Conservation (phyloP, 192 early-diverging fungal genomes). For the Umbelopsis sp. region DNA sequence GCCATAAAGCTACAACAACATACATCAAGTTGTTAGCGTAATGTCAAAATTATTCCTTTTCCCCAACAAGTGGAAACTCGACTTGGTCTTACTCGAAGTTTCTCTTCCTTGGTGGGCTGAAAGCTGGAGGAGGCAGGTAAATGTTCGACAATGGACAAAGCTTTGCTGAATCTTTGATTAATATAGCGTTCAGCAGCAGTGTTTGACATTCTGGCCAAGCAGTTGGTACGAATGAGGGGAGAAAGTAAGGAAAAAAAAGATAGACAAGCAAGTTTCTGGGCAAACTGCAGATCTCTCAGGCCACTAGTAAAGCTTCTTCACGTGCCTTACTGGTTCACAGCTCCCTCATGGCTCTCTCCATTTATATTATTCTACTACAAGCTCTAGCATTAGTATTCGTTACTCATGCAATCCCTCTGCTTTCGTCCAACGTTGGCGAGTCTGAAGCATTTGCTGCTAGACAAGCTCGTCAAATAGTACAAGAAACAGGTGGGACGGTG, state of each 20-base stretch:
- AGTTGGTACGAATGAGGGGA: neutral
- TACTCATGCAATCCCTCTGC: neutral
- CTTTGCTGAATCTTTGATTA: conserved; percentile 38
- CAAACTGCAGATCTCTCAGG: neutral
- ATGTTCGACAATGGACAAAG: conserved; percentile 39
- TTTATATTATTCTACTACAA: neutral
- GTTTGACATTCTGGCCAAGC: conserved; percentile 16
- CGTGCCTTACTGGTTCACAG: neutral
- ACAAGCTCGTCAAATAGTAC: conserved; percentile 11
- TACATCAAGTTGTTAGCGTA: neutral
- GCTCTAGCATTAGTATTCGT: neutral
- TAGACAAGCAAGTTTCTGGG: neutral
- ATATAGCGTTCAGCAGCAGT: conserved; percentile 30
- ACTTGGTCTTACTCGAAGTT: conserved; percentile 31
- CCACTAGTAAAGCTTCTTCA: neutral
- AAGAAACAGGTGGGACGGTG: neutral
- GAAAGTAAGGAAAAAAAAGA: neutral
- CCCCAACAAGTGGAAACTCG: neutral
- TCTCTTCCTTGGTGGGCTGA: conserved; percentile 45
- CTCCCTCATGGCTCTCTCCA: neutral
- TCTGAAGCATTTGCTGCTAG: conserved; percentile 11
- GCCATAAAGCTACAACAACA: conserved; percentile 46
- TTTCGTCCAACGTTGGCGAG: neutral
- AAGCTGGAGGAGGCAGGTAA: conserved; percentile 41
- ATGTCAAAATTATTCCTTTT: neutral